These are phyloP conservation scores for Naganishia liquefaciens DNA, from an alignment of 1,284 basidiomycete genomes.

Conservation along the genomic window DNA sequence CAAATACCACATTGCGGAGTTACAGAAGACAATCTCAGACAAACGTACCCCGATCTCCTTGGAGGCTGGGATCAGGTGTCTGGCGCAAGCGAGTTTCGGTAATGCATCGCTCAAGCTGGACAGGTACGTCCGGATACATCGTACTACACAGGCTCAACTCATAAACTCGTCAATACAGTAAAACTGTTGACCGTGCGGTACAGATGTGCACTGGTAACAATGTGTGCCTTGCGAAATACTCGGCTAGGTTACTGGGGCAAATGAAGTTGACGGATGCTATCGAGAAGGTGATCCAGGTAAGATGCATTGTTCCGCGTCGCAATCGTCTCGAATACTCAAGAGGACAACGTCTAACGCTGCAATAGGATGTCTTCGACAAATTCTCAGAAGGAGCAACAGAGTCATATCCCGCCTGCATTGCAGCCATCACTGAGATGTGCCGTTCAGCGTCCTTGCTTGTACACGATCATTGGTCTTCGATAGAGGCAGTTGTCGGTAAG, in stretches of 20 bases:
- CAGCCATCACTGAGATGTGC: constrained; percentile 11
- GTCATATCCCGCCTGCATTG: constrained; percentile 15
- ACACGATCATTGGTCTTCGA: constrained; percentile 56
- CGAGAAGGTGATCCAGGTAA: constrained; percentile 23
- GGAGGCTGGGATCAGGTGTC: constrained; percentile 71
- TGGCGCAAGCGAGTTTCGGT: constrained; percentile 69
- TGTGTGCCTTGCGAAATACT: constrained; percentile 78
- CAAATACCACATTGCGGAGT: constrained; percentile 70
- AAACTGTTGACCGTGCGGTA: constrained; percentile 64
- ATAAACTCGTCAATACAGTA: constrained; percentile 36
- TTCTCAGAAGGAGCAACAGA: neutral
- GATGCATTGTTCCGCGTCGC: neutral
- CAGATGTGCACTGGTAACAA: constrained; percentile 66
- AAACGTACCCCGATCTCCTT: constrained; percentile 63
- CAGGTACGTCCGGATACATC: neutral
- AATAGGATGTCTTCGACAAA: constrained; percentile 11
- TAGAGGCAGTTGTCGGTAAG: neutral
- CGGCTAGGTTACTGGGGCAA: constrained; percentile 72
- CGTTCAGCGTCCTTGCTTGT: constrained; percentile 14
- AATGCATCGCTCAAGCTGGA: constrained; percentile 59
- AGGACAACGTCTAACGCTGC: neutral
- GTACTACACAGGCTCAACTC: neutral
- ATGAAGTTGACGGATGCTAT: constrained; percentile 62
- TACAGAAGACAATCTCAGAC: constrained; percentile 70
- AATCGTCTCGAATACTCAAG: neutral